Evolutionary conservation across 345 rosid species (phyloP).

Genomic region (Populus tremula): DNA sequence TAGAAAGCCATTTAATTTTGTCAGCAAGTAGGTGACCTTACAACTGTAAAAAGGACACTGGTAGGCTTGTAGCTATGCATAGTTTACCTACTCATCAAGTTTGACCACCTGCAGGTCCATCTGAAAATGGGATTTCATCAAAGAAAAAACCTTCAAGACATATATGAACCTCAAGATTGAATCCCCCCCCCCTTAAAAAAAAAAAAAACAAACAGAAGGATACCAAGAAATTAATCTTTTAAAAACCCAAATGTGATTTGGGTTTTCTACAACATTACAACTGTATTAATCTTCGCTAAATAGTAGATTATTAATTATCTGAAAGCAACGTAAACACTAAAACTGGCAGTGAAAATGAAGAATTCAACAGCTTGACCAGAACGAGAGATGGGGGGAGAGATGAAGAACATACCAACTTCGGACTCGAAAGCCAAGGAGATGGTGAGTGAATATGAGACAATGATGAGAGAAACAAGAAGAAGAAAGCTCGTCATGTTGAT

Average conservation of each 20-base stretch:
- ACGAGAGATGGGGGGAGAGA: not conserved
- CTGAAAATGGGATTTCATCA: no score
- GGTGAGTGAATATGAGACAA: not conserved
- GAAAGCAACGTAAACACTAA: not conserved
- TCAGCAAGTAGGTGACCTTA: not conserved
- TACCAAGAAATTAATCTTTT: not conserved
- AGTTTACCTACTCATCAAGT: no score
- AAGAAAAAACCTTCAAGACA: not conserved
- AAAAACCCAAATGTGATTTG: not conserved
- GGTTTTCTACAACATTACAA: not conserved
- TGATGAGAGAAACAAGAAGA: not conserved
- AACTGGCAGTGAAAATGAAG: not conserved
- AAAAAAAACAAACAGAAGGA: not conserved
- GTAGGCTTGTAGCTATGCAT: no score
- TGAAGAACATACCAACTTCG: constrained; percentile 8
- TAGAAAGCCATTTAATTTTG: not conserved
- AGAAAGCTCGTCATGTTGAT: not conserved
- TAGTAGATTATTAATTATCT: not conserved
- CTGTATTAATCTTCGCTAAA: not conserved
- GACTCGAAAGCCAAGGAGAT: not conserved
- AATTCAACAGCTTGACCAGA: not conserved
- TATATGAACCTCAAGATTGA: not conserved
- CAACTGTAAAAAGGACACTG: not conserved
- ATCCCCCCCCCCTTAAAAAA: no score
- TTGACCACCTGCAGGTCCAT: no score